Percentiles rank a stretch among this genome's conserved stretches.
These are phyloP conservation scores for Xylariaceae sp. DNA, from an alignment of 2,329 filamentous ascomycete species.

Conservation along the genomic window DNA sequence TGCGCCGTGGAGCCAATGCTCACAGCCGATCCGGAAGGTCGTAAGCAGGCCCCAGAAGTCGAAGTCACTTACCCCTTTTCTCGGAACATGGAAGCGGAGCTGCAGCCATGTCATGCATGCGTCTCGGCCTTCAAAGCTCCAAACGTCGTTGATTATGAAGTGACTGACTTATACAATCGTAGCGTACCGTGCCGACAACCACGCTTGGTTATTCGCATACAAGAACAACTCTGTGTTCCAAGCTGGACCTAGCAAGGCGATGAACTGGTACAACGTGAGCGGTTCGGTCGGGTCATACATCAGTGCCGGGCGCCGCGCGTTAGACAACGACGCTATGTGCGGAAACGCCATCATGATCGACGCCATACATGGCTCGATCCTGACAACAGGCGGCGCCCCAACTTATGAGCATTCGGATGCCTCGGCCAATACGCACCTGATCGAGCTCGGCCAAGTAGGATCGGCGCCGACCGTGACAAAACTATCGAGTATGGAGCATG, in stretches of 20 bases:
- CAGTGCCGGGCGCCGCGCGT: conserved; percentile 39
- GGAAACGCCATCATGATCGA: conserved; percentile 51
- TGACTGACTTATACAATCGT: background rate
- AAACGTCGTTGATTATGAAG: background rate
- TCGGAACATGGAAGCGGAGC: background rate
- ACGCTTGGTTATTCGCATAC: conserved; percentile 50
- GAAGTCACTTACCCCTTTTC: background rate
- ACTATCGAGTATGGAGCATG: conserved; percentile 34
- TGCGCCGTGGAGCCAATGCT: conserved; percentile 45
- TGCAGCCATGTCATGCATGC: background rate
- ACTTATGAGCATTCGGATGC: conserved; percentile 38
- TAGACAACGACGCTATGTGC: conserved; percentile 45
- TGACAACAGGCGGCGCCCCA: conserved; percentile 43
- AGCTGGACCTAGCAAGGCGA: conserved; percentile 38
- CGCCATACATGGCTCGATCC: conserved; percentile 44
- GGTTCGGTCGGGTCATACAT: conserved; percentile 35
- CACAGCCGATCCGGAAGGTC: conserved; percentile 41
- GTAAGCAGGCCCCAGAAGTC: background rate
- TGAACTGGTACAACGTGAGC: conserved; percentile 50
- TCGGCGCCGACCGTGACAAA: conserved; percentile 27
- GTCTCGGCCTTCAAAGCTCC: background rate
- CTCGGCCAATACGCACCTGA: conserved; percentile 40
- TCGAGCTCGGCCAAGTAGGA: conserved; percentile 36
- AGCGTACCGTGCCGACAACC: conserved; percentile 46
- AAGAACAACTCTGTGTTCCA: conserved; percentile 45